These are phyloP conservation scores for Fusarium robinianum DNA, from an alignment of 2,329 filamentous ascomycete species.

Conservation along the genomic window DNA sequence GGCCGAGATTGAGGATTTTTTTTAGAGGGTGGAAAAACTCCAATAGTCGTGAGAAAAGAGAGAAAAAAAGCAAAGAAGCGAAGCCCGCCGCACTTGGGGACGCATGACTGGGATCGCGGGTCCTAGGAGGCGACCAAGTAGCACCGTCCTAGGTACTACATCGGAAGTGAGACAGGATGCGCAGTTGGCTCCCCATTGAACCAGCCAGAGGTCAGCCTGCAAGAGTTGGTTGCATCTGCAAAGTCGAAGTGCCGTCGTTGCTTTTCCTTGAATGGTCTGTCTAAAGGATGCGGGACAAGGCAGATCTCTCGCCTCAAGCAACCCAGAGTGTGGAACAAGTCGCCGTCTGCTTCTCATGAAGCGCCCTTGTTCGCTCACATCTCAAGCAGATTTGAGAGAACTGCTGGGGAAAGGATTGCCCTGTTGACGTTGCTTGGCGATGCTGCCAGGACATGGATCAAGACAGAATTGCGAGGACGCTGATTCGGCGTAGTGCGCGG, in stretches of 20 bases:
- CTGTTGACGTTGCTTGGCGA: constrained; percentile 6
- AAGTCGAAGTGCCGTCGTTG: constrained; percentile 25
- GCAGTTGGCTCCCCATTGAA: constrained; percentile 25
- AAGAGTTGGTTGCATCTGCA: constrained; percentile 24
- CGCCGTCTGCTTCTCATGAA: constrained; percentile 10
- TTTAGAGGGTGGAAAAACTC: constrained; percentile 7
- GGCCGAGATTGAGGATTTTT: constrained; percentile 23
- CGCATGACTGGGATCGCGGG: constrained; percentile 28
- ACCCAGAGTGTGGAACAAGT: constrained; percentile 13
- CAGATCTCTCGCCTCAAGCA: constrained; percentile 9
- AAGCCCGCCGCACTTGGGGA: constrained; percentile 23
- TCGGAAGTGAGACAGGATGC: constrained; percentile 36
- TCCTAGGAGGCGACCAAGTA: constrained; percentile 22
- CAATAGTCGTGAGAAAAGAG: constrained; percentile 16
- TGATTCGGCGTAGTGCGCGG: constrained; percentile 26
- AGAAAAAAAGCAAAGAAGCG: constrained; percentile 22
- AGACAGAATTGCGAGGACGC: constrained; percentile 21
- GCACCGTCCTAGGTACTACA: constrained; percentile 19
- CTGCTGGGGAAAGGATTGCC: constrained; percentile 14
- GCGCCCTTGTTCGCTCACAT: constrained; percentile 1
- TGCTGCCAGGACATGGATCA: constrained; percentile 3
- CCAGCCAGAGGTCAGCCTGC: constrained; percentile 27
- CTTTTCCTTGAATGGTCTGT: constrained; percentile 26
- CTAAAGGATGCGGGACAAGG: constrained; percentile 18
- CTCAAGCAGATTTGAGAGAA: constrained; percentile 8